phyloP scores from a whole-genome alignment of 768 basidiomycete genomes.

The Mycena chlorophos region DNA sequence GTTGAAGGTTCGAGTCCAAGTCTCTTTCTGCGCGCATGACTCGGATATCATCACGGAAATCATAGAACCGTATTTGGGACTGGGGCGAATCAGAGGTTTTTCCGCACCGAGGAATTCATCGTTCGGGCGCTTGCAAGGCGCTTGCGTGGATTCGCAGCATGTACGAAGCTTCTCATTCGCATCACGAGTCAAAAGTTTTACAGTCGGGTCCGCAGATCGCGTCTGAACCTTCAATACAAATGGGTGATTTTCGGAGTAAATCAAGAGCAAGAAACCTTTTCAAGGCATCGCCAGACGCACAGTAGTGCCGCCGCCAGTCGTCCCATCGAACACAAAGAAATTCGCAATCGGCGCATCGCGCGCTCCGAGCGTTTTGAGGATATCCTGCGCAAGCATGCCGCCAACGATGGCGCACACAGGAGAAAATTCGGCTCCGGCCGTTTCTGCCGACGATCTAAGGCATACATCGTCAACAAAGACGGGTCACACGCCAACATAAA shows the following conservation, averaged over 20 bases:
- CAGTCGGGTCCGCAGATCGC: too few species aligned
- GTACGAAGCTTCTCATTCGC: too few species aligned
- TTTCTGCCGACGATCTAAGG: constrained; percentile 63
- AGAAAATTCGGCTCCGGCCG: constrained; percentile 84
- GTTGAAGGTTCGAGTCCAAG: neutral
- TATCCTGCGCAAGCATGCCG: constrained; percentile 92
- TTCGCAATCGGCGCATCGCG: constrained; percentile 94
- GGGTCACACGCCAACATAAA: constrained; percentile 6
- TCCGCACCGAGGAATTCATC: neutral
- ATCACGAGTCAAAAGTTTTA: too few species aligned
- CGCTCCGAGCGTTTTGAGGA: constrained; percentile 85
- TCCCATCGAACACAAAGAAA: constrained; percentile 86
- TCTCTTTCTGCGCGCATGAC: neutral
- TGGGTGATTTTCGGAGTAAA: constrained; percentile 22
- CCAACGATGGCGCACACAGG: constrained; percentile 94
- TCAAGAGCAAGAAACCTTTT: constrained; percentile 12
- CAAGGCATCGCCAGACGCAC: constrained; percentile 52
- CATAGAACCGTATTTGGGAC: neutral
- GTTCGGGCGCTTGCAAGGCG: neutral
- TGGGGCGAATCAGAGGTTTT: neutral
- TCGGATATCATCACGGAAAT: neutral
- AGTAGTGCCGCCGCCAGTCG: constrained; percentile 73
- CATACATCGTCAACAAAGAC: constrained; percentile 7
- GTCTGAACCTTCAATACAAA: constrained; percentile 1
- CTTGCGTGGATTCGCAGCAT: too few species aligned